Percentiles rank a stretch among this genome's conserved stretches.
phyloP scores from a whole-genome alignment of 208 protist species.

The Leishmania tarentolae region DNA sequence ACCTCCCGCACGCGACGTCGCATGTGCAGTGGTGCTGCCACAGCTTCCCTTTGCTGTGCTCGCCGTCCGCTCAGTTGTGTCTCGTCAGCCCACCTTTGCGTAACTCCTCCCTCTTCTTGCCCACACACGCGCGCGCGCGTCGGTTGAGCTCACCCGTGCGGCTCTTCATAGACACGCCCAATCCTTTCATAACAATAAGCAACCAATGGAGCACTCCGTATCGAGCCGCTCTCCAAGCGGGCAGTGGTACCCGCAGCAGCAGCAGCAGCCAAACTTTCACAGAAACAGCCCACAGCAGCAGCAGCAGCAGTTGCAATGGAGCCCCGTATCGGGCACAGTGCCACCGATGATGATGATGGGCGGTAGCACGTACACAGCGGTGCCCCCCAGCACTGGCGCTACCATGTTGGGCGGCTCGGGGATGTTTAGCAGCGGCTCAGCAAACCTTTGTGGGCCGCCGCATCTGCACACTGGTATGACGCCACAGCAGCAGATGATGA shows the following conservation, averaged over 20 bases:
- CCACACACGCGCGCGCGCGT: background rate
- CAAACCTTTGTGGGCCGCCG: slow-evolving; percentile 11
- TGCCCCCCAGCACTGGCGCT: background rate
- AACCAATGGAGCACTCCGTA: slow-evolving; percentile 18
- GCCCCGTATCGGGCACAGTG: slow-evolving; percentile 11
- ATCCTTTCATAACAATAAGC: background rate
- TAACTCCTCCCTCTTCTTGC: background rate
- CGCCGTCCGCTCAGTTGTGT: background rate
- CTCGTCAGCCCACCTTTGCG: background rate
- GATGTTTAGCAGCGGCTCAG: slow-evolving; percentile 18
- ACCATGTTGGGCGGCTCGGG: slow-evolving; percentile 17
- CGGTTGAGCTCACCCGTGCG: background rate
- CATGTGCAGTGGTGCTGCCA: background rate
- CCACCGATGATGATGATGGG: slow-evolving; percentile 4
- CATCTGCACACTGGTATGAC: slow-evolving; percentile 3
- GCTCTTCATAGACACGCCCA: background rate
- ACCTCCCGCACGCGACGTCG: background rate
- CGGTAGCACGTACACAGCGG: background rate
- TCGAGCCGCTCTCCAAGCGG: slow-evolving; percentile 37
- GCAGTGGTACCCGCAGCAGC: slow-evolving; percentile 51
- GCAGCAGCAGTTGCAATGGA: slow-evolving; percentile 29
- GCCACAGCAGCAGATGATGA: slow-evolving; percentile 27
- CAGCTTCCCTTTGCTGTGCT: too few species aligned
- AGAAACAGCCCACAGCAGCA: slow-evolving; percentile 9
- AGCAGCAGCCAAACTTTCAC: slow-evolving; percentile 8